Evolutionary conservation across 2,329 filamentous ascomycete genomes (phyloP).

Genomic region (Colletotrichum noveboracense): DNA sequence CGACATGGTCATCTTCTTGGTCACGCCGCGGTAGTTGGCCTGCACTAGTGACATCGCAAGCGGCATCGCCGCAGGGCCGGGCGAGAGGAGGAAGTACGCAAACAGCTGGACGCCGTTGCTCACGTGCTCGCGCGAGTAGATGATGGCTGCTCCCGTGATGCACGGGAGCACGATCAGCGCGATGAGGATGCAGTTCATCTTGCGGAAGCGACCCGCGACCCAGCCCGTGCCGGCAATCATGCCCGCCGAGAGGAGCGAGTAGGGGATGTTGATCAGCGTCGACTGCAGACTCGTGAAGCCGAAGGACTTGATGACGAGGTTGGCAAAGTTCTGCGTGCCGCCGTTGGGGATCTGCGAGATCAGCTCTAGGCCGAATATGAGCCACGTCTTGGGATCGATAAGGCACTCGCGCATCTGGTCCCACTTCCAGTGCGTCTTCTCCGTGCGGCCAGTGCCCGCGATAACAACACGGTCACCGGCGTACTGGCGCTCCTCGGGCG

Average conservation of each 20-base stretch:
- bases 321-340: conserved; percentile 64
- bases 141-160: conserved; percentile 57
- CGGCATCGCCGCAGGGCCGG: conserved; percentile 59
- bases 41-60: conserved; percentile 60
- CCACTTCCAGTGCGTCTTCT: conserved; percentile 53
- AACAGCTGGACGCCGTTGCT: conserved; percentile 53
- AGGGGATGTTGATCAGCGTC: conserved; percentile 63
- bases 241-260: conserved; percentile 55
- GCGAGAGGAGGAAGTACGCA: conserved; percentile 62
- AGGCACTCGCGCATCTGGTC: conserved; percentile 59
- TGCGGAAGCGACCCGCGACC: conserved; percentile 56
- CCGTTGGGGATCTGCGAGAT: conserved; percentile 66
- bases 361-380: conserved; percentile 58
- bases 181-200: conserved; percentile 57
- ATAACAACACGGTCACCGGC: conserved; percentile 51
- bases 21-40: conserved; percentile 60
- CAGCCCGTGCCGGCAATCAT: conserved; percentile 55
- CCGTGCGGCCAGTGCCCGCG: conserved; percentile 56
- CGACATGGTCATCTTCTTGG: conserved; percentile 66
- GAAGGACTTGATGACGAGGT: conserved; percentile 61
- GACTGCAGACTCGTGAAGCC: conserved; percentile 60
- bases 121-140: conserved; percentile 50
- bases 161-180: conserved; percentile 54
- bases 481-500: conserved; percentile 53
- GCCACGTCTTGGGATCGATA: conserved; percentile 64